Base-by-base conservation (phyloP, 1,284 basidiomycete genomes). In the Vanrija humicola region DNA sequence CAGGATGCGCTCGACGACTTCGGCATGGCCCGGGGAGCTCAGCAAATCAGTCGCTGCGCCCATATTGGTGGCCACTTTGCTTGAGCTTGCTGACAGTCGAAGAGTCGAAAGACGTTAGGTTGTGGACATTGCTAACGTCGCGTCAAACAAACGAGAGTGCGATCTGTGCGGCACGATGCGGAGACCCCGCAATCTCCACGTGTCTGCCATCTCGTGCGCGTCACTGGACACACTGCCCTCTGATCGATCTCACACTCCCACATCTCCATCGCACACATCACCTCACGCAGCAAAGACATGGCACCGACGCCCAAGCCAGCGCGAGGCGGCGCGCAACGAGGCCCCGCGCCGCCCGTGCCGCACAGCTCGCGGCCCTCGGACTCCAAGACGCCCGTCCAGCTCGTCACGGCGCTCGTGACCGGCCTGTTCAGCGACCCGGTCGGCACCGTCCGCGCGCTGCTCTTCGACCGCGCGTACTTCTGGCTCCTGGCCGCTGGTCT, bases 381-480 rank as follows among this genome's bases (percentile, higher is more conserved):
- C 48, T 43, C 26, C 39, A 19, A 29, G 40, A 43, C 10, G 10
- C 7, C 34, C 34, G 34, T 34, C 34, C 6, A 34, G 34, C 34
- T 34, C 7, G 34, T 34, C 12, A 34, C 34, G 9, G 1, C 9
- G 34, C 34, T 29, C 40, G 39, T 10, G 48, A 29, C 39, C 38
- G 48, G 26, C 28, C 48, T 19, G 19, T 28, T 28, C 26, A 49
- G 26, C 10, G 23, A 50, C 21, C 56, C 56, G 7, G 28, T 55
- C 21, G 46, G 23, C 6, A 51, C 58, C 15, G 54, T 55, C 23
- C 23, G 38, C 34, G 54, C 60, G 8, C 54, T 88, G 3, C 75
- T 90, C 21, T 79, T 80, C 43, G 81, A 89, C 67, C 79, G 82
- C 40, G 73, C 70, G 25, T 85, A 85, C 68, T 91, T 87, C 74